Conservation (phyloP, 2,329 filamentous ascomycete genomes). For the Aspergillus persii region DNA sequence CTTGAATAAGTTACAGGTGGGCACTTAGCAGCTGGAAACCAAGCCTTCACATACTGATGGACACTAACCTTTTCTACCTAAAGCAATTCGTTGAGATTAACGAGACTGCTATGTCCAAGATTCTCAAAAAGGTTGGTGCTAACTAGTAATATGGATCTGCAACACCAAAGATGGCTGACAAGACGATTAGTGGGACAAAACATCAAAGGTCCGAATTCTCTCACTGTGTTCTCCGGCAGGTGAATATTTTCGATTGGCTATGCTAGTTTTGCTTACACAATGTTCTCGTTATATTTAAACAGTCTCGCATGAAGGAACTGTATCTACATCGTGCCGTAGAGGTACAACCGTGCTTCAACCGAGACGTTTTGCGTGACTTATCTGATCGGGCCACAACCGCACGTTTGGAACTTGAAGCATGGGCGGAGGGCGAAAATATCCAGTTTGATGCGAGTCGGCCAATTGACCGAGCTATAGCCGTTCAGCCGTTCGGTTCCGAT, state of each 20-base stretch:
- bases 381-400: conserved; percentile 98
- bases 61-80: background rate
- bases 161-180: conserved; percentile 21
- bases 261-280: conserved; percentile 27
- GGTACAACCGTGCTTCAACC: conserved; percentile 97
- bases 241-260: conserved; percentile 1
- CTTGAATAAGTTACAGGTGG: conserved; percentile 81
- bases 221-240: background rate
- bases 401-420: conserved; percentile 88
- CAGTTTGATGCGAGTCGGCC: conserved; percentile 63
- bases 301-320: conserved; percentile 94
- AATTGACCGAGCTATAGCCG: conserved; percentile 36
- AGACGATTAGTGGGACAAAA: conserved; percentile 81
- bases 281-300: background rate
- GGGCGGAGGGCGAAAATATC: conserved; percentile 94
- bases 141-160: conserved; percentile 4
- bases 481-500: conserved; percentile 62
- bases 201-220: conserved; percentile 68
- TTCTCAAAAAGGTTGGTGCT: conserved; percentile 78
- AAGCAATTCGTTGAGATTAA: conserved; percentile 98
- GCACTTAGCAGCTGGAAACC: conserved; percentile 10
- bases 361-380: conserved; percentile 91
- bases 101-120: conserved; percentile 96
- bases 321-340: conserved; percentile 95
- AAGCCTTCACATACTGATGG: background rate